Evolutionary conservation across 2,329 filamentous ascomycete genomes (phyloP), one percentile per base, ranked within the genome.

Genomic region (Meredithiella fracta): DNA sequence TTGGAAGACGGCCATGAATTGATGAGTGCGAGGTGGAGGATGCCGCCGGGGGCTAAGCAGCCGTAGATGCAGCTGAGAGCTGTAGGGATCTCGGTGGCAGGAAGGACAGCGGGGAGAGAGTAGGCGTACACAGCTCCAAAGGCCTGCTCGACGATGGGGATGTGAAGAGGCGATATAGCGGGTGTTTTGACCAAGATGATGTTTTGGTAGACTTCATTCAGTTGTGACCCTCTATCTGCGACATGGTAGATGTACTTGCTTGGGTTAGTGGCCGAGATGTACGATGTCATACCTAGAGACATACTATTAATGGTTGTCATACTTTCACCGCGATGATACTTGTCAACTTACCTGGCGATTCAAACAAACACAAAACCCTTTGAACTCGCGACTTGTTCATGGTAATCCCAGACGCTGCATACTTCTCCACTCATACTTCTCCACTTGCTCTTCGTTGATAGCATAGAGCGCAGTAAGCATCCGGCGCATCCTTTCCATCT

Each of bases 21-120:
- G 60, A 85, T 76, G 17, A 85, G 67, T 0, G 75, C 74, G 15
- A 86, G 66, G 58, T 82, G 74, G 11, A 85, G 65, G 20, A 70
- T 68, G 1, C 82, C 80, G 0, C 73, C 72, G 0, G 73, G 71
- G 2, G 71, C 68, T 2, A 86, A 71, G 31, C 75, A 73, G 23
- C 73, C 73, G 62, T 77, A 70, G 60, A 82, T 75, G 59, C 76
- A 76, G 54, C 70, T 70, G 15, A 85, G 71, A 1, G 83, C 66
- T 1, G 67, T 65, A 0, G 77, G 76, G 0, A 86, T 72, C 11
- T 80, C 76, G 0, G 74, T 68, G 0, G 76, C 76, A 0, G 78
- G 69, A 31, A 82, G 72, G 1, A 79, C 62, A 0, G 77, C 73
- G 1, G 80, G 76, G 25, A 85, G 70, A 0, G 71, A 70, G 20